Evolutionary conservation across 345 rosid species (phyloP), one percentile per base, ranked within the genome.

Genomic region (Citrus sp.): DNA sequence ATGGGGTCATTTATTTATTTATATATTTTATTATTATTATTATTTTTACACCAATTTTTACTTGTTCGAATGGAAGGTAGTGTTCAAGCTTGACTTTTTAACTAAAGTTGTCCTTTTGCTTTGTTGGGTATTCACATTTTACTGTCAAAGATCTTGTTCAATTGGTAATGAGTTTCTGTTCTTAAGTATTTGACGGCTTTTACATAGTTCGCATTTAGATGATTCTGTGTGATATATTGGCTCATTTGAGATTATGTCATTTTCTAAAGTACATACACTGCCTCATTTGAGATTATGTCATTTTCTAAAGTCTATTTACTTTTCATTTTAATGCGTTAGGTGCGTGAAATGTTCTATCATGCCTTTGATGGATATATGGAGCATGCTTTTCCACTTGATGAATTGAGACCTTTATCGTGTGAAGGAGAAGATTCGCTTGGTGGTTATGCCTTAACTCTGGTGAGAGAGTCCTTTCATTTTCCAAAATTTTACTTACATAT

Each of bases 331-430:
- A 24, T 35, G 42, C 1, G 75, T 18, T 81, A 96, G 99, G 99
- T 96, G 70, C 97, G 89, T 61, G 98, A 81, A 80, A 96, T 96
- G 99, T 94, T 96, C 87, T 94, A 96, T 90, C 99, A 92, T 85
- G 97, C 97, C 35, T 96, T 96, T 74, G 85, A 92, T 87, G 99
- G 99, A 77, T 96, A 96, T 74, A 94, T 96, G 98, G 90, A 91
- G 72, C 86, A 96, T 82, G 99, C 98, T 60, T 96, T 96, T 82
- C 99, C 98, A 10, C 92, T 86, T 34, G 99, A 96, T 83, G 99
- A 96, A 81, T 83, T 96, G 80, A 92, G 80, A 77, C 99, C 99
- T 56, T 80, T 94, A 32, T 91, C 99, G 2, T 94, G 99, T 83
- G 83, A 81, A 80, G 99, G 99, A 74, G 99, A 92, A 90, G 97